Conservation (phyloP, 2,329 filamentous ascomycete species). For the Bisporella sp. region DNA sequence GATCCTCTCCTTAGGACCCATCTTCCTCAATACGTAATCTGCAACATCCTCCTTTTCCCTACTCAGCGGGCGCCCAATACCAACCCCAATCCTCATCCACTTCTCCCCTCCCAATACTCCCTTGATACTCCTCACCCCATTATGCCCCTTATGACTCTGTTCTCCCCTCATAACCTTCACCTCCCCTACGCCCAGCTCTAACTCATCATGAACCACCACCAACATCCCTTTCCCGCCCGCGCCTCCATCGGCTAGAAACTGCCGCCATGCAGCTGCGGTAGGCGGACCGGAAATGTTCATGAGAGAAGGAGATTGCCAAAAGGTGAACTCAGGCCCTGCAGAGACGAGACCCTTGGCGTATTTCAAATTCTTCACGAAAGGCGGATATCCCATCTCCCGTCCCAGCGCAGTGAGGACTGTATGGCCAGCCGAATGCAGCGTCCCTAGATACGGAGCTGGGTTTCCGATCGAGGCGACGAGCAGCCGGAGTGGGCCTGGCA, state of each 20-base stretch:
- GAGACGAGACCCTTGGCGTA: constrained; percentile 43
- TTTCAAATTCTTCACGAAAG: constrained; percentile 39
- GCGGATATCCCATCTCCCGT: constrained; percentile 29
- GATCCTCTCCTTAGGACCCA: constrained; percentile 19
- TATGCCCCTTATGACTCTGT: constrained; percentile 63
- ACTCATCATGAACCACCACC: constrained; percentile 82
- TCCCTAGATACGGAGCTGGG: constrained; percentile 65
- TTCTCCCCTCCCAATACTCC: constrained; percentile 37
- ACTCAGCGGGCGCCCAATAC: constrained; percentile 75
- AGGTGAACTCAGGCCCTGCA: constrained; percentile 46
- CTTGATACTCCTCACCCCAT: constrained; percentile 64
- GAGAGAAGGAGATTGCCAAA: constrained; percentile 66
- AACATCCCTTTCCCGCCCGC: constrained; percentile 39
- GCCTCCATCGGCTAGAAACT: constrained; percentile 39
- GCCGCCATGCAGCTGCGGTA: constrained; percentile 57
- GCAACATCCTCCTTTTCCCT: constrained; percentile 63
- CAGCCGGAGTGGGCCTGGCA: constrained; percentile 40
- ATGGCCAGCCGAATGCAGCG: constrained; percentile 84
- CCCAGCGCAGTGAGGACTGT: constrained; percentile 57
- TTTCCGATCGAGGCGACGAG: constrained; percentile 88
- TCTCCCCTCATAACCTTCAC: constrained; percentile 58
- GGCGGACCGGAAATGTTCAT: constrained; percentile 84
- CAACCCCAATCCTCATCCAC: constrained; percentile 63
- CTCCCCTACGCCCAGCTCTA: constrained; percentile 65
- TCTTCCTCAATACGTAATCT: constrained; percentile 62